phyloP scores from a whole-genome alignment of 75 land plant species.

The Pinus taeda region DNA sequence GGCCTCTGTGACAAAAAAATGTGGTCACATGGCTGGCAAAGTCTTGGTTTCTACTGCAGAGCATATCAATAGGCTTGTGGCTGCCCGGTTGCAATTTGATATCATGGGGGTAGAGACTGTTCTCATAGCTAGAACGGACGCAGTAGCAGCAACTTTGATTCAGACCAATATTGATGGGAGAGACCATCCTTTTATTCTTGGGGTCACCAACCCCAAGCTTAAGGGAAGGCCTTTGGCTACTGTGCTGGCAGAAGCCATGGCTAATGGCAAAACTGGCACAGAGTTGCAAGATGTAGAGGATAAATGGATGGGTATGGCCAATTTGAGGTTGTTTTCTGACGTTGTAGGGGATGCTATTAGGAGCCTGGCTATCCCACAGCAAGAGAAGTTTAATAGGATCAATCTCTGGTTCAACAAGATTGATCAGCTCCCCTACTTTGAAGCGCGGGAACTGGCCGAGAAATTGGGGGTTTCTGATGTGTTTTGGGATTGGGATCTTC shows the following conservation, averaged over 20 bases:
- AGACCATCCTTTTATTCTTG: slow-evolving; percentile 87
- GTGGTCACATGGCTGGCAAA: slow-evolving; percentile 97
- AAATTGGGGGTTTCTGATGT: slow-evolving; percentile 56
- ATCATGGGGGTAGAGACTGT: slow-evolving; percentile 90
- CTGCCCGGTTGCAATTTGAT: slow-evolving; percentile 86
- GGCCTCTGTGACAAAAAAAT: slow-evolving; percentile 65
- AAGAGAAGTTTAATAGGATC: slow-evolving; percentile 51
- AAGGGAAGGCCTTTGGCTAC: slow-evolving; percentile 46
- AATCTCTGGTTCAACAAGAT: slow-evolving; percentile 39
- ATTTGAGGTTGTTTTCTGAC: slow-evolving; percentile 64
- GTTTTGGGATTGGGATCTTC: slow-evolving; percentile 90
- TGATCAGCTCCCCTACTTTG: slow-evolving; percentile 53
- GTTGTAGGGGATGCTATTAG: slow-evolving; percentile 61
- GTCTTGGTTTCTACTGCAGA: slow-evolving; percentile 77
- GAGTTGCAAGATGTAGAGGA: slow-evolving; percentile 85
- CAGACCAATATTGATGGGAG: slow-evolving; percentile 75
- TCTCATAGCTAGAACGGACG: slow-evolving; percentile 77
- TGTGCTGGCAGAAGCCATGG: slow-evolving; percentile 50
- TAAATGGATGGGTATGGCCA: slow-evolving; percentile 58
- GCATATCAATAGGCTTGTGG: slow-evolving; percentile 85
- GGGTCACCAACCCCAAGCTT: slow-evolving; percentile 70
- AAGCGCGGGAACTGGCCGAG: slow-evolving; percentile 63
- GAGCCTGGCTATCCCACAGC: slow-evolving; percentile 33
- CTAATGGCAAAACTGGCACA: slow-evolving; percentile 51
- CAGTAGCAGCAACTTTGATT: slow-evolving; percentile 76